phyloP scores from a whole-genome alignment of 192 early-diverging fungal species.

The Blastocladiella britannica region DNA sequence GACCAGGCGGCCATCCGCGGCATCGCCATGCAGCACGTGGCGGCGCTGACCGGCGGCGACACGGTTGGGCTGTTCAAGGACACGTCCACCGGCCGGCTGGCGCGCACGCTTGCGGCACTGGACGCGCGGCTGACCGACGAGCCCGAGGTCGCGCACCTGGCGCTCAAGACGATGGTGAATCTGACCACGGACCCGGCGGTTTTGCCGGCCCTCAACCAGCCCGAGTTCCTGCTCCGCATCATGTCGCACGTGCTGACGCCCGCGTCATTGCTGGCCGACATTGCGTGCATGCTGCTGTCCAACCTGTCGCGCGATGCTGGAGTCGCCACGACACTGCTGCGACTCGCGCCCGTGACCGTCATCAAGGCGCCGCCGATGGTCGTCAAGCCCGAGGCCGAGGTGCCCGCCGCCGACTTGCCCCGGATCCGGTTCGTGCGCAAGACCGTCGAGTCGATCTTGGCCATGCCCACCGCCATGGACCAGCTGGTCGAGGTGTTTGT shows the following conservation, averaged over 20 bases:
- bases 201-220: conserved; percentile 42
- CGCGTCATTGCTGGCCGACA: conserved; percentile 47
- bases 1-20: conserved; percentile 33
- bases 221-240: conserved; percentile 45
- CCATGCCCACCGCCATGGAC: conserved; percentile 28
- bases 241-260: conserved; percentile 49
- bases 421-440: conserved; percentile 2
- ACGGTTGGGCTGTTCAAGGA: conserved; percentile 34
- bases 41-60: conserved; percentile 45
- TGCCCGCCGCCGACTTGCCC: conserved; percentile 13
- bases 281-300: conserved; percentile 74
- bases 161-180: conserved; percentile 64
- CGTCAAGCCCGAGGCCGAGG: conserved; percentile 5
- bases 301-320: conserved; percentile 61
- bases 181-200: conserved; percentile 43
- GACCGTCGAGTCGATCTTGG: conserved; percentile 18
- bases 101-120: conserved; percentile 41
- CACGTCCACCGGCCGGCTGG: conserved; percentile 30
- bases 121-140: conserved; percentile 41
- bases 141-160: conserved; percentile 51
- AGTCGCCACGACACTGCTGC: conserved; percentile 32
- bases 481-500: conserved; percentile 79
- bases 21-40: conserved; percentile 54
- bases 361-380: conserved; percentile 4
- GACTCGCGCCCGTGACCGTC: conserved; percentile 1